A percentile compares a stretch with the other conserved stretches of the same genome.
phyloP scores from a whole-genome alignment of 140 eudicot genomes.

The Cichorium intybus region DNA sequence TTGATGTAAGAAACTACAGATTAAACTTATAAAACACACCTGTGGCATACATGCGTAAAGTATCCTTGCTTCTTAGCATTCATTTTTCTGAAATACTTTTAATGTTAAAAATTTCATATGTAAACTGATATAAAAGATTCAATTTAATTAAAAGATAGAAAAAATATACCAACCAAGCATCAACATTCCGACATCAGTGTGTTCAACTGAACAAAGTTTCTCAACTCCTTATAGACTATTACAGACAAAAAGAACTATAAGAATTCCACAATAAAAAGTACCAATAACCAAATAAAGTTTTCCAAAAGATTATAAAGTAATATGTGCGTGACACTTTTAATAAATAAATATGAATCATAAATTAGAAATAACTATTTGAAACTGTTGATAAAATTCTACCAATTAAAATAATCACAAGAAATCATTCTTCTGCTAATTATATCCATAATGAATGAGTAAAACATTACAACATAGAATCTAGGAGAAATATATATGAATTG shows the following conservation, averaged over 20 bases:
- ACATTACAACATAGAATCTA: too few relatives aligned
- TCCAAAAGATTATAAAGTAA: too few relatives aligned
- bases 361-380: too few relatives aligned
- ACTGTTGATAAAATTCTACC: background rate
- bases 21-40: too few relatives aligned
- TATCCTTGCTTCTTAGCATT: slow-evolving; percentile 13
- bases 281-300: background rate
- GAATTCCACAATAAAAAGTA: slow-evolving; percentile 1
- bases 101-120: background rate
- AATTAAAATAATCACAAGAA: background rate
- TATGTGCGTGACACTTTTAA: too few relatives aligned
- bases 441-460: background rate
- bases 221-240: slow-evolving; percentile 92
- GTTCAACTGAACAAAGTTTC: slow-evolving; percentile 70
- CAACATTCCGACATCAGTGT: slow-evolving; percentile 68
- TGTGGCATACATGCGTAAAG: too few relatives aligned
- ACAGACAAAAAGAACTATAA: too few relatives aligned
- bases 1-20: too few relatives aligned
- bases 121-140: background rate
- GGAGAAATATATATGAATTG: too few relatives aligned
- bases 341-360: too few relatives aligned
- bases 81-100: slow-evolving; percentile 37
- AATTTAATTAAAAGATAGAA: background rate
- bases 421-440: background rate
- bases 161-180: slow-evolving; percentile 83